Percentiles rank a stretch among this genome's conserved stretches.
Evolutionary conservation across 441 rosid species (phyloP).

Genomic region (Jatropha multifida): DNA sequence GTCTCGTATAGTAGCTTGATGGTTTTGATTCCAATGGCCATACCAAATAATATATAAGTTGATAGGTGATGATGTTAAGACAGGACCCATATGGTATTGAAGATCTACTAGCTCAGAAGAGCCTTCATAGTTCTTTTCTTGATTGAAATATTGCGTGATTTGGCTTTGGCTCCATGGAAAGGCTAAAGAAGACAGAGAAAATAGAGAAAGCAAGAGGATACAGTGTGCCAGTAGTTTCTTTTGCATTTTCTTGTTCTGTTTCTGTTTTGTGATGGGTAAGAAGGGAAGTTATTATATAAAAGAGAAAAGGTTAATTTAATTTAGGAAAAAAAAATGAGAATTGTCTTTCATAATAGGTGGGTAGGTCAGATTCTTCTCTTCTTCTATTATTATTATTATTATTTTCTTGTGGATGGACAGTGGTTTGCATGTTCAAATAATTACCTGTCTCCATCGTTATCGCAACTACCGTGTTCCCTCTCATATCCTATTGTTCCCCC

Average conservation of each 20-base stretch:
- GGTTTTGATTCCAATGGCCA: slow-evolving; percentile 57
- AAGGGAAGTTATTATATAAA: slow-evolving; percentile 14
- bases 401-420: slow-evolving; percentile 16
- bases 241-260: slow-evolving; percentile 20
- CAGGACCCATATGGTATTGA: slow-evolving; percentile 70
- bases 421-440: slow-evolving; percentile 28
- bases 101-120: slow-evolving; percentile 53
- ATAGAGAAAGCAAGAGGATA: slow-evolving; percentile 24
- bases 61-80: slow-evolving; percentile 44
- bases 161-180: slow-evolving; percentile 26
- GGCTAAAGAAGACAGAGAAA: slow-evolving; percentile 20
- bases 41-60: slow-evolving; percentile 59
- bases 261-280: slow-evolving; percentile 4
- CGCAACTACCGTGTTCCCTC: slow-evolving; percentile 1
- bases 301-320: too few relatives aligned
- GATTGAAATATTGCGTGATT: slow-evolving; percentile 22
- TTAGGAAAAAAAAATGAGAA: too few relatives aligned
- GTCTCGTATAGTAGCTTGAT: slow-evolving; percentile 53
- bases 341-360: neutral
- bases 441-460: slow-evolving; percentile 21
- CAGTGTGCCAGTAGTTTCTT: slow-evolving; percentile 9
- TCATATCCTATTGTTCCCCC: neutral
- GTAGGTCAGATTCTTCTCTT: slow-evolving; percentile 28
- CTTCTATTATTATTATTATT: slow-evolving; percentile 2
- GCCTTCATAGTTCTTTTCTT: slow-evolving; percentile 48